Percentiles rank a stretch among this genome's conserved stretches.
phyloP scores from a whole-genome alignment of 345 rosid genomes.

The Fremontodendron californicum region DNA sequence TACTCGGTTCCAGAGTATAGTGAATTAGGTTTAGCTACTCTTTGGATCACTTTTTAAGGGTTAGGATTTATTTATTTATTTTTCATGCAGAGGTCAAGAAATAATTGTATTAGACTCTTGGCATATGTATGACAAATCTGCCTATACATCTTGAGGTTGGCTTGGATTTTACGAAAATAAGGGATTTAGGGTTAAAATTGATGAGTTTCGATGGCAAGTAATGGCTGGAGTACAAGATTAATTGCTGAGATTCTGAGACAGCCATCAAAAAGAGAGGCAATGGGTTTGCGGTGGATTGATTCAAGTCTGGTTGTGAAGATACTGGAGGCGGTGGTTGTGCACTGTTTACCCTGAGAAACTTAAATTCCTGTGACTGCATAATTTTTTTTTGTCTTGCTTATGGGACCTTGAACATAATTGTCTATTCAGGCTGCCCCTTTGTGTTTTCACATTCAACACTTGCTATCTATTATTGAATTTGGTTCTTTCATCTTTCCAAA shows the following conservation, averaged over 20 bases:
- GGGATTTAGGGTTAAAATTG: neutral
- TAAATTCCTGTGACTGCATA: too few species aligned
- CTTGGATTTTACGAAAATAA: neutral
- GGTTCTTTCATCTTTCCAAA: neutral
- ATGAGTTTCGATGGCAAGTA: neutral
- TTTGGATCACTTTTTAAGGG: neutral
- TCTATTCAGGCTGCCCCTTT: neutral
- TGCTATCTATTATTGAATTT: neutral
- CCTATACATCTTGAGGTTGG: neutral
- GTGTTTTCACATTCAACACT: neutral
- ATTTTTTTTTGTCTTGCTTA: too few species aligned
- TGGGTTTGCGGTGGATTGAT: neutral
- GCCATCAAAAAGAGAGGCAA: neutral
- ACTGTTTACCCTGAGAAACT: too few species aligned
- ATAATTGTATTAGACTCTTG: neutral
- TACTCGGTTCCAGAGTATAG: neutral
- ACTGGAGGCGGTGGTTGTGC: too few species aligned
- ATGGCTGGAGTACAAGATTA: neutral
- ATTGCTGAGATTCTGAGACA: neutral
- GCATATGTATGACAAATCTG: neutral
- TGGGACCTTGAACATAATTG: too few species aligned
- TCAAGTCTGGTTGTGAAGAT: neutral
- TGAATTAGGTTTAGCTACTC: neutral
- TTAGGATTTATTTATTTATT: neutral
- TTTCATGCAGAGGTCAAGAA: neutral